Conservation (phyloP, 306 rosid species). For the Vachellia pachyceras region DNA sequence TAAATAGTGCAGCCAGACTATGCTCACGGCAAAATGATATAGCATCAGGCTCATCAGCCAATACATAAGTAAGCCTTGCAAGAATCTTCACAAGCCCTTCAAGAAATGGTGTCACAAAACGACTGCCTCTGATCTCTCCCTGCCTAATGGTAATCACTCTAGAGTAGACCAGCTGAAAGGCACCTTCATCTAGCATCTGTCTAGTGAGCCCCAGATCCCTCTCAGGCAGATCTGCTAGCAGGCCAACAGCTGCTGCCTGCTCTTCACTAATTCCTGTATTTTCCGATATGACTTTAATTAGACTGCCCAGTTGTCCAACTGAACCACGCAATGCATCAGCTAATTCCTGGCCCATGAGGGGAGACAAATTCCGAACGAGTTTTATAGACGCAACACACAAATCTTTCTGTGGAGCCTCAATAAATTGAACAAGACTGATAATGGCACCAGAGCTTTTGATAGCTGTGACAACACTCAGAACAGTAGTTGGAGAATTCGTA, state of each 20-base stretch:
- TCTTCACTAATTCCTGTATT: slow-evolving; percentile 83
- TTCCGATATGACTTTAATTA: slow-evolving; percentile 83
- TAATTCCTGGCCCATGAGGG: slow-evolving; percentile 90
- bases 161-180: slow-evolving; percentile 66
- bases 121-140: slow-evolving; percentile 79
- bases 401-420: slow-evolving; percentile 94
- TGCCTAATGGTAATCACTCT: slow-evolving; percentile 70
- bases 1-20: slow-evolving; percentile 71
- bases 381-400: slow-evolving; percentile 84
- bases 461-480: slow-evolving; percentile 77
- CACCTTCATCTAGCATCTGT: slow-evolving; percentile 91
- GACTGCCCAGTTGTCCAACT: slow-evolving; percentile 89
- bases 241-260: slow-evolving; percentile 92
- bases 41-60: slow-evolving; percentile 79
- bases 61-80: slow-evolving; percentile 77
- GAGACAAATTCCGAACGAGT: slow-evolving; percentile 84
- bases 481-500: slow-evolving; percentile 67
- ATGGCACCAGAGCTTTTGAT: slow-evolving; percentile 98
- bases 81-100: slow-evolving; percentile 93
- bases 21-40: slow-evolving; percentile 70
- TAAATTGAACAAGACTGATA: slow-evolving; percentile 90
- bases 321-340: slow-evolving; percentile 97
- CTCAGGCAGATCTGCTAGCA: slow-evolving; percentile 93
- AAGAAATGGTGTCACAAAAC: slow-evolving; percentile 84
- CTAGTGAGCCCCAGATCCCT: slow-evolving; percentile 96